Conservation (phyloP, 805 yeast genomes). For the Wickerhamiella sorbophila region DNA sequence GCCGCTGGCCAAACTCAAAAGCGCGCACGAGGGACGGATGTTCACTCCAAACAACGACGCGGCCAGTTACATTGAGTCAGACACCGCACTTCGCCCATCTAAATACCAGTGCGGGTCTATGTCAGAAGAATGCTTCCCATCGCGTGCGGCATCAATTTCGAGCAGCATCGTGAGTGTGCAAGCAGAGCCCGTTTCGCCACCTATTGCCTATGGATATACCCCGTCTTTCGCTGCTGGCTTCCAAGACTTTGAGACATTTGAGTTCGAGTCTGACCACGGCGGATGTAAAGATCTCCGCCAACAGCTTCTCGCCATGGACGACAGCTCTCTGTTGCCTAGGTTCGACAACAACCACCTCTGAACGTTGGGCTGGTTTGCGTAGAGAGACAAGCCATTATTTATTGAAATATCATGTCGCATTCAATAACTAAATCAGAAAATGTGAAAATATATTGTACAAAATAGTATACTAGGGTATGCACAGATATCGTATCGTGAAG, state of each 20-base stretch:
- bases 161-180: not conserved
- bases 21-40: conserved; percentile 20
- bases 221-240: not conserved
- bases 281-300: not conserved
- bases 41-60: conserved; percentile 24
- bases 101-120: not conserved
- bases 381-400: too few species aligned
- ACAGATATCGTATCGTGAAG: not conserved
- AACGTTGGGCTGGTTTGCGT: too few species aligned
- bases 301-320: not conserved
- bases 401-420: too few species aligned
- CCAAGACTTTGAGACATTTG: not conserved
- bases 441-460: too few species aligned
- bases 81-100: not conserved
- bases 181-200: not conserved
- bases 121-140: not conserved
- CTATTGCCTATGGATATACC: not conserved
- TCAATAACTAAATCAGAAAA: too few species aligned
- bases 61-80: conserved; percentile 8
- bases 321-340: not conserved
- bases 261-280: not conserved
- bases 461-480: too few species aligned
- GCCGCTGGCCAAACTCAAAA: conserved; percentile 16
- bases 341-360: not conserved
- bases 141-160: not conserved